Evolutionary conservation across 495 filamentous ascomycete genomes (phyloP), one percentile per base, ranked within the genome.

Genomic region (Daldinia bambusicola): DNA sequence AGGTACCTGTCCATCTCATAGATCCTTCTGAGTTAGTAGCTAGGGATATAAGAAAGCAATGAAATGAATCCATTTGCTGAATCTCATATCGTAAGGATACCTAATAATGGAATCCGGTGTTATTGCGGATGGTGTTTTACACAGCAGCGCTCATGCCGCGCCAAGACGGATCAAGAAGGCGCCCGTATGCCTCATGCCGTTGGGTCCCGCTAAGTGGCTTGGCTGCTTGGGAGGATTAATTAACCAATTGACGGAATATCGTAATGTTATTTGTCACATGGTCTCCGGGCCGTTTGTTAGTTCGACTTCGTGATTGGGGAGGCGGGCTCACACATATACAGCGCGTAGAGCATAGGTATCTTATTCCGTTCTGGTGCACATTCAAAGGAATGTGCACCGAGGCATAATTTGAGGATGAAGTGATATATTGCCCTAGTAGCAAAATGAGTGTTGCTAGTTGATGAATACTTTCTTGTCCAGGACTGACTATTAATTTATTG

Each of bases 391-490:
- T n/a, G n/a, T 31, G 30, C 37, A 18, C 43, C 43, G 43, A 48
- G 43, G 16, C 12, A 48, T 22, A 48, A 48, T 10, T 48, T 16
- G 43, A 48, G 18, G 8, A 48, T 48, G 18, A 48, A n/a, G 18
- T 20, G 9, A 1, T 13, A 13, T 13, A 48, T 1, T 13, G 43
- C 3, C 43, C 36, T 43, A 45, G 43, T 32, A 60, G 58, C 30
- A 31, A 31, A 43, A 18, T n/a, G 6, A 26, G 20, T 61, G 16
- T 34, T 58, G 18, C 40, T 16, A 43, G 56, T 40, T 2, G 8
- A 53, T 2, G 13, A 53, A 56, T 68, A 72, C 70, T 66, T 73
- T 73, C 70, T 73, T 62, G 50, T 69, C 70, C 69, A 18, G 66
- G 66, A 69, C 51, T 61, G 61, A 56, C 45, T 61, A 40, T 22